Evolutionary conservation across 192 early-diverging fungal genomes (phyloP).

Genomic region (Neocallimastix lanati): DNA sequence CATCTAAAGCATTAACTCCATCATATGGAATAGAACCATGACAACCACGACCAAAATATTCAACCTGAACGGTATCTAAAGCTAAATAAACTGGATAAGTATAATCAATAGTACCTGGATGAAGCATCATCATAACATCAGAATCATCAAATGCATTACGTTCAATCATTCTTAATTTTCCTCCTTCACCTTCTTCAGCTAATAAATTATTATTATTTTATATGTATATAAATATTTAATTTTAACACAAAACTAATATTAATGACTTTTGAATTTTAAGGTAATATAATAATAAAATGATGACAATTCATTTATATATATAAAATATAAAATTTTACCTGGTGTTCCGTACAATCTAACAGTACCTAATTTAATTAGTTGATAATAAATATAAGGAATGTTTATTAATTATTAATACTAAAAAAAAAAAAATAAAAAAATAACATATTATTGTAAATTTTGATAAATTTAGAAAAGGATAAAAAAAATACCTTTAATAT

Average conservation of each 20-base stretch:
- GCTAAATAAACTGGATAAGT: constrained; percentile 19
- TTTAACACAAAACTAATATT: too few species aligned
- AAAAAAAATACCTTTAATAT: constrained; percentile 2
- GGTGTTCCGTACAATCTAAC: constrained; percentile 60
- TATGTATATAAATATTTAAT: too few species aligned
- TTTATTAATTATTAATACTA: too few species aligned
- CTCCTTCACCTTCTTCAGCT: constrained; percentile 29
- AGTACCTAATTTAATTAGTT: not conserved
- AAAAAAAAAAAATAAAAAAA: too few species aligned
- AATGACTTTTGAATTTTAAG: too few species aligned
- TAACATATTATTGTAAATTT: too few species aligned
- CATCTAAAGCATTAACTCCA: constrained; percentile 61
- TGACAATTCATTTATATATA: too few species aligned
- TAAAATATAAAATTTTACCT: too few species aligned
- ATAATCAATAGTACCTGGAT: constrained; percentile 36
- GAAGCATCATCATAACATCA: constrained; percentile 63
- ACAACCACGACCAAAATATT: constrained; percentile 51
- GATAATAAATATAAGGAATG: too few species aligned
- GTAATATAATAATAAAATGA: too few species aligned
- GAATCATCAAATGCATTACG: constrained; percentile 47
- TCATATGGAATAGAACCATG: constrained; percentile 48
- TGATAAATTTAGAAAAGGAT: too few species aligned
- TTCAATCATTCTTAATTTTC: constrained; percentile 53
- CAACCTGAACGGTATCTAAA: constrained; percentile 19
- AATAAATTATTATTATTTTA: too few species aligned